These are phyloP conservation scores for Neolentinus lepideus DNA, from an alignment of 1,284 basidiomycete genomes.

Conservation along the genomic window DNA sequence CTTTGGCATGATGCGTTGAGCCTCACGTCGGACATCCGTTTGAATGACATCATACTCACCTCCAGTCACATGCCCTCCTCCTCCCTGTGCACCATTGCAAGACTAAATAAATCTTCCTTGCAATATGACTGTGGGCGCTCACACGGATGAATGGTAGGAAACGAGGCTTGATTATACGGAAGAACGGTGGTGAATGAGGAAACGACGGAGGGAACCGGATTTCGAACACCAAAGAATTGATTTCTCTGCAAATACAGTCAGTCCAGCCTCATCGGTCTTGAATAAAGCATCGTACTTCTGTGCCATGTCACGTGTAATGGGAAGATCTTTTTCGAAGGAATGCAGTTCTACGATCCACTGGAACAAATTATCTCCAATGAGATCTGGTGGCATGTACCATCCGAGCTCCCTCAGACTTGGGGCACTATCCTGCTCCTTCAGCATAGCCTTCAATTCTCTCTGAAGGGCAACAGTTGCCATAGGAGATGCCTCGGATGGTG, in stretches of 20 bases:
- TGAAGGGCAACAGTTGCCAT: conserved; percentile 46
- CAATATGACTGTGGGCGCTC: conserved; percentile 1
- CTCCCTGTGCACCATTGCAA: conserved; percentile 28
- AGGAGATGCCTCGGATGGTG: conserved; percentile 42
- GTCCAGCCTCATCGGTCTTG: background rate
- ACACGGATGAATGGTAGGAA: conserved; percentile 50
- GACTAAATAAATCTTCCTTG: background rate
- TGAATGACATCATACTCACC: conserved; percentile 25
- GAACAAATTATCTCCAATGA: conserved; percentile 56
- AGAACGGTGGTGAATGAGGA: conserved; percentile 55
- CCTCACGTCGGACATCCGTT: too few species aligned
- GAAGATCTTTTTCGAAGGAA: conserved; percentile 49
- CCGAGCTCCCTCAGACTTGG: conserved; percentile 43
- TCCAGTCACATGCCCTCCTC: conserved; percentile 56
- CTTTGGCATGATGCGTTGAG: conserved; percentile 26
- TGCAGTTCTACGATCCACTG: conserved; percentile 66
- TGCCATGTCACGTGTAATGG: conserved; percentile 47
- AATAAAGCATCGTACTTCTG: conserved; percentile 27
- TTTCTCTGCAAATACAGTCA: conserved; percentile 21
- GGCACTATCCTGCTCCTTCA: conserved; percentile 47
- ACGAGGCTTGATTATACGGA: conserved; percentile 53
- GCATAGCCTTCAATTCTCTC: conserved; percentile 44
- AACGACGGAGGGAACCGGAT: conserved; percentile 53
- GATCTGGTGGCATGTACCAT: conserved; percentile 54
- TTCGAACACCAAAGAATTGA: conserved; percentile 59